Conservation (phyloP, 2,329 filamentous ascomycete species). For the Phyllosticta citrichinensis region DNA sequence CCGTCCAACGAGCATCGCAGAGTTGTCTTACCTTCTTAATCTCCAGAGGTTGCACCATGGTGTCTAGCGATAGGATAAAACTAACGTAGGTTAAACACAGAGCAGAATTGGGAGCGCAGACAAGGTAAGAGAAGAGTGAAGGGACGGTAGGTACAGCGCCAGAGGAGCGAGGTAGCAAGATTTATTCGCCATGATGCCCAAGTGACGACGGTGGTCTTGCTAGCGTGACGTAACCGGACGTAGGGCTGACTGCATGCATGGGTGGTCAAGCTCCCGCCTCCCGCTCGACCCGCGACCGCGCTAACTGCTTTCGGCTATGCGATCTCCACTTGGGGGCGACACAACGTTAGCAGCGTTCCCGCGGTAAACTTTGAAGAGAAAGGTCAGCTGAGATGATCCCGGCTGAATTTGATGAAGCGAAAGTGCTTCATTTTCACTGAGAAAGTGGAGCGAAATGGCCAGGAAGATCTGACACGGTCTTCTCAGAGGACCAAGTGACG, state of each 20-base stretch:
- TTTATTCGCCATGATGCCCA: not conserved
- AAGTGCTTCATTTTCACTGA: too few relatives aligned
- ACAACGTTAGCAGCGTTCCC: too few relatives aligned
- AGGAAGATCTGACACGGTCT: too few relatives aligned
- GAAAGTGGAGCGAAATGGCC: too few relatives aligned
- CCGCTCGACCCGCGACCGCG: not conserved
- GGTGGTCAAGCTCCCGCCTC: not conserved
- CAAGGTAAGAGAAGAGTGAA: not conserved
- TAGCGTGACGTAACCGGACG: not conserved
- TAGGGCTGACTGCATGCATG: not conserved
- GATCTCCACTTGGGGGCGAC: not conserved
- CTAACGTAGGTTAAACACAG: not conserved
- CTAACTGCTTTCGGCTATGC: not conserved
- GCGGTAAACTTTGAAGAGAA: too few relatives aligned
- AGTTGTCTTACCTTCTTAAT: slow-evolving; percentile 3
- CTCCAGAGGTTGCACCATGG: slow-evolving; percentile 1
- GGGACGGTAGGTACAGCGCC: not conserved
- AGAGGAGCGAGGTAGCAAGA: not conserved
- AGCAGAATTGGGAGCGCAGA: not conserved
- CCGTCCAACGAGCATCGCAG: not conserved
- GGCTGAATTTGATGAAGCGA: too few relatives aligned
- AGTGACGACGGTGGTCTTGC: not conserved
- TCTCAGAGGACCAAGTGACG: too few relatives aligned
- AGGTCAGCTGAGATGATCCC: too few relatives aligned
- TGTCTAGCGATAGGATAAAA: not conserved